Base-by-base conservation (phyloP, 257 asterid genomes). In the Solanum microdontum region DNA sequence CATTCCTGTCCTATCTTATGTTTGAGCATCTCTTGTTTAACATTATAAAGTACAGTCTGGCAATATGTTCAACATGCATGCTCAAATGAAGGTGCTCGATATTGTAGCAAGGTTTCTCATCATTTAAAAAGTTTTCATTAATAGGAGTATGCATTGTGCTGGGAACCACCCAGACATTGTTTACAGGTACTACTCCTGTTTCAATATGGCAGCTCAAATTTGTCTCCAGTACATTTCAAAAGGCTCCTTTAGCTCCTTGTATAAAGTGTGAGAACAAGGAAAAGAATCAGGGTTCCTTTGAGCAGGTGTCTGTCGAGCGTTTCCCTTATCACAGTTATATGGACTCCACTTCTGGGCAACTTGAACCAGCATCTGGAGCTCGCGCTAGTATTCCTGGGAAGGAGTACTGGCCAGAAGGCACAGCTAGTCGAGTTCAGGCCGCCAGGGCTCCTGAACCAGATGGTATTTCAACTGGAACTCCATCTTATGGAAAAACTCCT, bases 341-440 rank as follows among this genome's bases (percentile, higher is more conserved):
- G 93, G 99, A 96, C 94, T 95, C 99, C 45, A 95, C 98, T 1
- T 96, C 99, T 17, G 99, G 99, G 24, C 94, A 94, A 91, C 88
- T 96, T 15, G 99, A 96, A 90, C 98, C 99, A 10, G 98, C 98
- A 86, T 96, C 99, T 84, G 99, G 99, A 40, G 99, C 98, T 68
- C 98, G 98, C 82, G 98, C 98, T 83, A 91, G 94, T 89, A 95
- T 95, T 87, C 98, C 99, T 4, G 93, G 95, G 21, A 94, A 91
- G 83, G 98, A 95, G 58, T 94, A 91, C 89, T 96, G 98, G 99
- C 98, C 99, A 26, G 99, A 96, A 91, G 98, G 99, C 79, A 96
- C 99, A 21, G 92, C 94, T 8, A 92, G 92, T 87, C 93, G 93
- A 83, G 98, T 96, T 40, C 91, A 96, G 82, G 96, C 99, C 24